These are phyloP conservation scores for Ashbya aceris DNA, from an alignment of 1,139 yeast species.

Conservation along the genomic window DNA sequence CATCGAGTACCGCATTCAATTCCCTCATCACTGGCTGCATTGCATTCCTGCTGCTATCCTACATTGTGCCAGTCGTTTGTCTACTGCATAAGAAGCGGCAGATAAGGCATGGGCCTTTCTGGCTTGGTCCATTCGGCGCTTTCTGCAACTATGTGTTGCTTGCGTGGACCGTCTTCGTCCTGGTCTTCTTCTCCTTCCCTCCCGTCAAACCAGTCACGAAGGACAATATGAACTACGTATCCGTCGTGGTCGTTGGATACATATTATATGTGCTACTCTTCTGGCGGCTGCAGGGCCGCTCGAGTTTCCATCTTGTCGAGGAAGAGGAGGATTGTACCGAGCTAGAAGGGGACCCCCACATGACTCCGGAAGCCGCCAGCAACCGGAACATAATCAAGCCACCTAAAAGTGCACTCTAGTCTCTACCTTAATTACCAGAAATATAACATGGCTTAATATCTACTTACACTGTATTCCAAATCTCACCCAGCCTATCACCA, in stretches of 20 bases:
- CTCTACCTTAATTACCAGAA: no score
- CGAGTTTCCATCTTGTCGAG: conserved; percentile 28
- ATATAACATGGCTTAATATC: no score
- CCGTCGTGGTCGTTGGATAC: conserved; percentile 54
- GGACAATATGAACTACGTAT: conserved; percentile 60
- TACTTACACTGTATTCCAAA: no score
- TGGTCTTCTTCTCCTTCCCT: conserved; percentile 62
- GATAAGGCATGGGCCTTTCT: conserved; percentile 61
- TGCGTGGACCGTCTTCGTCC: conserved; percentile 50
- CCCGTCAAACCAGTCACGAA: conserved; percentile 53
- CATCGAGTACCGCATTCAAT: conserved; percentile 47
- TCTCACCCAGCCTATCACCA: no score
- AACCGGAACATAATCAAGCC: no score
- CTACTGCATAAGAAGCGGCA: conserved; percentile 49
- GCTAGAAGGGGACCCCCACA: no score
- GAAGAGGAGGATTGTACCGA: conserved; percentile 11
- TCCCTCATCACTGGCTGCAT: conserved; percentile 50
- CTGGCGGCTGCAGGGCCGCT: conserved; percentile 41
- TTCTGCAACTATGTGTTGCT: conserved; percentile 47
- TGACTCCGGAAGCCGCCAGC: no score
- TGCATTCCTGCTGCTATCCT: conserved; percentile 42
- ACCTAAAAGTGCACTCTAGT: no score
- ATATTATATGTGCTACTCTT: conserved; percentile 44
- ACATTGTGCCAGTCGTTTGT: conserved; percentile 43
- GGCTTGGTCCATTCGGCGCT: conserved; percentile 55